Evolutionary conservation across 495 filamentous ascomycete species (phyloP).

Genomic region (Penicillium malachiteum): DNA sequence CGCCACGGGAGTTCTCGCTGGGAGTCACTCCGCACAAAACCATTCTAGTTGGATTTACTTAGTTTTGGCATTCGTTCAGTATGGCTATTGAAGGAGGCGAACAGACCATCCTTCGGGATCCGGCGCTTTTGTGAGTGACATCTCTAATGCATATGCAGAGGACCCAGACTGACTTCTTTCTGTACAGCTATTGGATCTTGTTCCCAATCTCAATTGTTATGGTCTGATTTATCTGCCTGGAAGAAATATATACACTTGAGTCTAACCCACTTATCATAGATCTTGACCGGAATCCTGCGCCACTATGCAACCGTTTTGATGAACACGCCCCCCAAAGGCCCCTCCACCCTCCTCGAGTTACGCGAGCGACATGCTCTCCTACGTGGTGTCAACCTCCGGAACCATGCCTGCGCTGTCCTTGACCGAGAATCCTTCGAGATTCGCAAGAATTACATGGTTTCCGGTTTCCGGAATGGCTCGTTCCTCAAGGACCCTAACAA

Average conservation of each 20-base stretch:
- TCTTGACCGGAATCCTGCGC: constrained; percentile 90
- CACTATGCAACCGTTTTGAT: constrained; percentile 94
- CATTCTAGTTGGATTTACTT: constrained; percentile 31
- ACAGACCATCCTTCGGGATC: constrained; percentile 98
- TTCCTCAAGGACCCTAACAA: constrained; percentile 87
- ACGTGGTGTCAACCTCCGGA: constrained; percentile 81
- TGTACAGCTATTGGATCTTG: constrained; percentile 89
- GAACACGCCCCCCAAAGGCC: constrained; percentile 79
- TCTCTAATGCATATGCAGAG: constrained; percentile 3
- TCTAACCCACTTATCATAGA: constrained; percentile 47
- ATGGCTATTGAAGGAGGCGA: constrained; percentile 82
- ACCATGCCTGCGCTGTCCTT: constrained; percentile 68
- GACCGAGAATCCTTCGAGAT: constrained; percentile 71
- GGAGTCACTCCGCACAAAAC: not conserved
- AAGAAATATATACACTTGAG: not conserved
- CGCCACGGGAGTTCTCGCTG: constrained; percentile 3
- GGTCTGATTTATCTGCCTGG: constrained; percentile 50
- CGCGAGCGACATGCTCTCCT: constrained; percentile 86
- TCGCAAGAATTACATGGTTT: constrained; percentile 76
- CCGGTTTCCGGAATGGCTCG: constrained; percentile 75
- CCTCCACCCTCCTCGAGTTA: constrained; percentile 68
- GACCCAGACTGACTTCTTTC: constrained; percentile 15
- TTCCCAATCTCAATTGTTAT: constrained; percentile 96
- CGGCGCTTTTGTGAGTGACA: constrained; percentile 81
- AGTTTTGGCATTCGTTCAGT: constrained; percentile 57